Base-by-base conservation (phyloP, 2,329 filamentous ascomycete species). In the Cercospora beticola region DNA sequence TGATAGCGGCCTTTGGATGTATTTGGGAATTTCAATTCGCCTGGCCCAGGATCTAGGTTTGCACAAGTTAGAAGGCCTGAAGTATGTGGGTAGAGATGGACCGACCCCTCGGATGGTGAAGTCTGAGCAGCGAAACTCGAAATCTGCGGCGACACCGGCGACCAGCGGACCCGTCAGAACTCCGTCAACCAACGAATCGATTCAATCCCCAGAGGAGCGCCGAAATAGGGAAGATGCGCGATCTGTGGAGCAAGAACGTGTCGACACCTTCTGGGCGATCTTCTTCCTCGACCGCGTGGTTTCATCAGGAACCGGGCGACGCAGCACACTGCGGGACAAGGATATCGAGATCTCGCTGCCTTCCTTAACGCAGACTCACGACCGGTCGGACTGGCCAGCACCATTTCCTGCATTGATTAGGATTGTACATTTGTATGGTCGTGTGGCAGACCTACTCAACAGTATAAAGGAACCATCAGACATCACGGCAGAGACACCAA, bases 1-100 rank as follows among this genome's bases (percentile, higher is more conserved):
- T 74, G 93, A 97, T 76, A 96, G 92, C 77, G 92, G 92, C 0
- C 80, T 97, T 6, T 97, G 93, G 93, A 96, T 97, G 92, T 97
- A 96, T 76, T 84, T 97, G 1, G 93, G 93, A 0, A 89, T 94
- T 62, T 90, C 93, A 0, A 97, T 97, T 69, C 89, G 93, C 4
- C 91, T 93, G 88, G 90, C 90, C 0, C 87, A 92, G 69, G 90
- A 93, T 75, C 80, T 97, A 9, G 93, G 93, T 0, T 84, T 97
- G 71, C 92, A 94, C 73, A 96, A 93, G 71, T 84, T 91, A 16
- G 90, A 94, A 71, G 93, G 92, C 0, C 85, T 96, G 49, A 85
- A 82, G 68, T 85, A 86, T 65, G 84, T 84, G 68, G 87, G 86
- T 14, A 82, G 81, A 18, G 81, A 82, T 61, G 86, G 87, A 0